phyloP scores from a whole-genome alignment of 495 filamentous ascomycete genomes.

The Penicillium paradoxum region DNA sequence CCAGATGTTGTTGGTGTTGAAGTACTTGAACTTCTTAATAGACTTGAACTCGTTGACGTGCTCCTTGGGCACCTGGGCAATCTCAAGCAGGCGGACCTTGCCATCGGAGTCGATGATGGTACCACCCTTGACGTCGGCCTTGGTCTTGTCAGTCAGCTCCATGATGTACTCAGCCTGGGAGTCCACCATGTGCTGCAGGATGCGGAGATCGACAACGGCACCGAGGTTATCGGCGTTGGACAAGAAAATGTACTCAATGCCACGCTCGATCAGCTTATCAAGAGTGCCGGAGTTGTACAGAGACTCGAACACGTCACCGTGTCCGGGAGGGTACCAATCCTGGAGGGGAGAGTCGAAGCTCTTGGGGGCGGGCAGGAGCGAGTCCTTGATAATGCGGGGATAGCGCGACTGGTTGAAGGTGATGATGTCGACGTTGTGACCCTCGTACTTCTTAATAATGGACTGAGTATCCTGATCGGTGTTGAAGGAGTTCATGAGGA shows the following conservation, averaged over 20 bases:
- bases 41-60: constrained; percentile 99
- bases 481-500: constrained; percentile 99
- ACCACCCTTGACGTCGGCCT: constrained; percentile 99
- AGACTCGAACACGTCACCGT: constrained; percentile 99
- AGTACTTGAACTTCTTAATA: constrained; percentile 99
- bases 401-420: constrained; percentile 99
- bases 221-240: constrained; percentile 99
- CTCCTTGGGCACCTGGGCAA: constrained; percentile 99
- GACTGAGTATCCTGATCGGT: constrained; percentile 96
- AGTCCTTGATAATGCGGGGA: constrained; percentile 96
- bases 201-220: constrained; percentile 93
- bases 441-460: constrained; percentile 99
- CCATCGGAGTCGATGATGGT: constrained; percentile 99
- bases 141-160: constrained; percentile 99
- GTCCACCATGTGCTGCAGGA: constrained; percentile 98
- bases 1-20: constrained; percentile 99
- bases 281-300: constrained; percentile 99
- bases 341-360: constrained; percentile 78
- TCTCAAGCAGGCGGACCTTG: constrained; percentile 92
- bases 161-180: constrained; percentile 96
- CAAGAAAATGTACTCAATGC: constrained; percentile 96
- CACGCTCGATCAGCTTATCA: constrained; percentile 89
- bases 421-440: constrained; percentile 97
- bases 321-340: constrained; percentile 98
- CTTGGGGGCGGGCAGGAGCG: constrained; percentile 92